Conservation (phyloP, 2,329 filamentous ascomycete genomes). For the Aulographum hederae region DNA sequence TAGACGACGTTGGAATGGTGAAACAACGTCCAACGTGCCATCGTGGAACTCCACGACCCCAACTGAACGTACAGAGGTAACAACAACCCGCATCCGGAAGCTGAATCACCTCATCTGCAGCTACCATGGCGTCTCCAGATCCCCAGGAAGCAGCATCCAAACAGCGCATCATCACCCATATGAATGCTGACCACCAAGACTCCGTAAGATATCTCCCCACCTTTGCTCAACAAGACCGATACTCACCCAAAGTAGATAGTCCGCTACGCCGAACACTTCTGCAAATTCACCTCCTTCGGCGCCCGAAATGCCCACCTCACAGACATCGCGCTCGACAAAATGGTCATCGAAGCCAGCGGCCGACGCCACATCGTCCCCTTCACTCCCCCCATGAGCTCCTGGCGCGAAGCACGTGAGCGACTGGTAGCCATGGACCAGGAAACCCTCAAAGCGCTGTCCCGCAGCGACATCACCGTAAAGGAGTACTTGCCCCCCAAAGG, state of each 20-base stretch:
- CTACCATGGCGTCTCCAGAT: constrained; percentile 14
- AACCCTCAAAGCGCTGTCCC: constrained; percentile 39
- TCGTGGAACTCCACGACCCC: too few relatives aligned
- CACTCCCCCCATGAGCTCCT: constrained; percentile 49
- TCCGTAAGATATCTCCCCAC: constrained; percentile 2
- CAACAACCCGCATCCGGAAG: too few relatives aligned
- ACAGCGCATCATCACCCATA: constrained; percentile 55
- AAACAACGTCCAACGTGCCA: too few relatives aligned
- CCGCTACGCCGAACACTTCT: too few relatives aligned
- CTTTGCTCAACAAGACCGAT: constrained; percentile 36
- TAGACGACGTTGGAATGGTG: too few relatives aligned
- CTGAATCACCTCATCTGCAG: too few relatives aligned
- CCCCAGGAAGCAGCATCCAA: constrained; percentile 24
- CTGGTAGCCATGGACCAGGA: constrained; percentile 56
- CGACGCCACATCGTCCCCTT: constrained; percentile 19
- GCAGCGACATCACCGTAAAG: constrained; percentile 36
- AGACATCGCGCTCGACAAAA: constrained; percentile 43
- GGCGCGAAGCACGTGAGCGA: constrained; percentile 48
- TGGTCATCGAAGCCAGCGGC: constrained; percentile 36
- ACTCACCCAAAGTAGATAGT: too few relatives aligned
- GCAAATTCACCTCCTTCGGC: too few relatives aligned
- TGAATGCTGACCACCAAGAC: constrained; percentile 67
- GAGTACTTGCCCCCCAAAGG: constrained; percentile 32
- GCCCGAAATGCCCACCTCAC: constrained; percentile 41
- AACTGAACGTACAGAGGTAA: too few relatives aligned